phyloP scores from a whole-genome alignment of 2,329 filamentous ascomycete species.

The Venturia asperata region DNA sequence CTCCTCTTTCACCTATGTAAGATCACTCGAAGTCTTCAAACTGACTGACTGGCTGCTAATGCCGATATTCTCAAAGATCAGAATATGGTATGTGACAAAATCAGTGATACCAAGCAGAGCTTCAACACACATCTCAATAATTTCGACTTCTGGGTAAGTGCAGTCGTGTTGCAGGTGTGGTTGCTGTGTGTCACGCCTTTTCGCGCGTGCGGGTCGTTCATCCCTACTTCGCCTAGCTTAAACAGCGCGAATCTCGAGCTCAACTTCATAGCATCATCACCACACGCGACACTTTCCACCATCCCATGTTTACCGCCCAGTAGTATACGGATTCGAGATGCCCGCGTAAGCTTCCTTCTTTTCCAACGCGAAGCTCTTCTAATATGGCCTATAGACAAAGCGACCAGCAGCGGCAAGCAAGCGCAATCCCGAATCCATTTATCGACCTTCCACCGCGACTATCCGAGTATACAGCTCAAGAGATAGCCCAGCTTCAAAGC shows the following conservation, averaged over 20 bases:
- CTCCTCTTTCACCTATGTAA: too few relatives aligned
- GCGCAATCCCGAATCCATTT: slow-evolving; percentile 66
- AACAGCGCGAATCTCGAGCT: background rate
- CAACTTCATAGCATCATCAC: background rate
- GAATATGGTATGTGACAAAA: too few relatives aligned
- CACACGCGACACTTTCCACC: slow-evolving; percentile 3
- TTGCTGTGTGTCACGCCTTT: background rate
- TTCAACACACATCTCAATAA: too few relatives aligned
- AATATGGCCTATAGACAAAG: slow-evolving; percentile 11
- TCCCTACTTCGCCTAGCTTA: background rate
- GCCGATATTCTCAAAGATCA: too few relatives aligned
- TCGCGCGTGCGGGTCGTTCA: background rate
- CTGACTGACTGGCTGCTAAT: too few relatives aligned
- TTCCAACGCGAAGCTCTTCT: background rate
- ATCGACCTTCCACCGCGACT: slow-evolving; percentile 63
- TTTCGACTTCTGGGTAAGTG: background rate
- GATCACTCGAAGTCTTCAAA: too few relatives aligned
- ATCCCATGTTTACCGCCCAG: background rate
- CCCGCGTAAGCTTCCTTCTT: background rate
- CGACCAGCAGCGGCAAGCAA: slow-evolving; percentile 10
- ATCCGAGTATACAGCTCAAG: slow-evolving; percentile 75
- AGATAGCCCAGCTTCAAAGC: slow-evolving; percentile 81
- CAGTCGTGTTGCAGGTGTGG: background rate
- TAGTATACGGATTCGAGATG: slow-evolving; percentile 6
- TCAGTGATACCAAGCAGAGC: too few relatives aligned